Conservation (phyloP, 306 rosid genomes). For the Carpinus fangiana region DNA sequence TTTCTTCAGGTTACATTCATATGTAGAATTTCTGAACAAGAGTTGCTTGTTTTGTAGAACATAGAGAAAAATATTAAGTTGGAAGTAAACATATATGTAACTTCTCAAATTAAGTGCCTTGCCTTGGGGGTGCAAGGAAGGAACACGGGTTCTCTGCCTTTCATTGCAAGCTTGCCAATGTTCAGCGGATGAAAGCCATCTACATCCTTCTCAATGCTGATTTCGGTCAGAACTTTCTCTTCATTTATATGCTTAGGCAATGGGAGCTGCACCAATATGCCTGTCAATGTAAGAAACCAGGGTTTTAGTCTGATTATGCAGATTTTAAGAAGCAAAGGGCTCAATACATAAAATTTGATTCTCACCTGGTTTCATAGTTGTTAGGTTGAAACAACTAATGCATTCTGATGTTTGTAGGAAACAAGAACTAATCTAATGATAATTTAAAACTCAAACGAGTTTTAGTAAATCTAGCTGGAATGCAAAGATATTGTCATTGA, state of each 20-base stretch:
- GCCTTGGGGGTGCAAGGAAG: constrained; percentile 95
- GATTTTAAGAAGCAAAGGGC: neutral
- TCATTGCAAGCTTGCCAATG: constrained; percentile 95
- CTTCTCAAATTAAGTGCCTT: constrained; percentile 17
- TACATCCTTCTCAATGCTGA: constrained; percentile 85
- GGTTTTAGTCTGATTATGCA: neutral
- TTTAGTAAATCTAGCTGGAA: neutral
- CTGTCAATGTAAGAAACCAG: constrained; percentile 44
- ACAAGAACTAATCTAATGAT: neutral
- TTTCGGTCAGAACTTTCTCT: constrained; percentile 75
- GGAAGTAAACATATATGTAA: constrained; percentile 8
- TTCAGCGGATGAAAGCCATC: constrained; percentile 97
- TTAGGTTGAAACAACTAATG: neutral
- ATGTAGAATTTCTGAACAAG: constrained; percentile 18
- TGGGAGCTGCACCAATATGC: constrained; percentile 94
- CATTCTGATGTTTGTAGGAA: constrained; percentile 3
- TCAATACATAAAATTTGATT: constrained; percentile 1
- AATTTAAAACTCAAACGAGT: neutral
- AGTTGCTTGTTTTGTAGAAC: neutral
- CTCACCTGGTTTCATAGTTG: neutral
- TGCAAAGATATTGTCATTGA: neutral
- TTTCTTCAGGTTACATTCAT: constrained; percentile 13
- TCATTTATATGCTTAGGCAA: constrained; percentile 89
- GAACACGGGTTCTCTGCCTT: constrained; percentile 88
- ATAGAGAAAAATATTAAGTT: neutral